Percentiles rank a stretch among this genome's conserved stretches.
These are phyloP conservation scores for Neofusicoccum parvum DNA, from an alignment of 2,329 filamentous ascomycete genomes.

Conservation along the genomic window DNA sequence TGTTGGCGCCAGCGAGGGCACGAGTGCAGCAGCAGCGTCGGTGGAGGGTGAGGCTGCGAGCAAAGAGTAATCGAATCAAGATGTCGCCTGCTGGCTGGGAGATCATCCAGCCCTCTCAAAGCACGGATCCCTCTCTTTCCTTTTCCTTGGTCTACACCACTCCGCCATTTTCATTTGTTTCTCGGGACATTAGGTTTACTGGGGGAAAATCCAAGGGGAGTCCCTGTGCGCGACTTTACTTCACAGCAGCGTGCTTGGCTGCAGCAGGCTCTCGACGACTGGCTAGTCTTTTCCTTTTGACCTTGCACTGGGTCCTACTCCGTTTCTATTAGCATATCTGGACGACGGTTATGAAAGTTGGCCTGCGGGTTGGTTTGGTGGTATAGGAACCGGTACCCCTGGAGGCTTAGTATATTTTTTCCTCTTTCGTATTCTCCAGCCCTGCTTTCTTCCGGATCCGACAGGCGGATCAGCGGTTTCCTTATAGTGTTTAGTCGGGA, in stretches of 20 bases:
- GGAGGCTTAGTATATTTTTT: not conserved
- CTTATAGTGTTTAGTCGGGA: slow-evolving; percentile 16
- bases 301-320: not conserved
- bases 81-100: not conserved
- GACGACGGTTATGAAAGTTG: slow-evolving; percentile 17
- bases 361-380: not conserved
- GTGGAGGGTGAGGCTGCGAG: slow-evolving; percentile 3
- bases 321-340: slow-evolving; percentile 9
- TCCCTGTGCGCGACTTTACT: not conserved
- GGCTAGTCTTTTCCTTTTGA: not conserved
- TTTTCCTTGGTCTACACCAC: not conserved
- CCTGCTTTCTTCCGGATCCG: not conserved
- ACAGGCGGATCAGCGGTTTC: not conserved
- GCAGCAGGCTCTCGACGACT: slow-evolving; percentile 1
- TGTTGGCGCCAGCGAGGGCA: slow-evolving; percentile 7
- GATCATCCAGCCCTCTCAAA: not conserved
- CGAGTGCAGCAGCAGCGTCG: not conserved
- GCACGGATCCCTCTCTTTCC: not conserved
- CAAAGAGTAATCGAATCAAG: slow-evolving; percentile 8
- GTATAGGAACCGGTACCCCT: slow-evolving; percentile 6
- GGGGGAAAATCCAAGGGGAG: not conserved
- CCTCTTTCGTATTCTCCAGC: slow-evolving; percentile 4
- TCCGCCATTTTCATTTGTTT: slow-evolving; percentile 1
- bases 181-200: not conserved
- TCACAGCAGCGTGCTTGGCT: not conserved